Conservation (phyloP, 2,329 filamentous ascomycete species). For the Blastomyces percursus region DNA sequence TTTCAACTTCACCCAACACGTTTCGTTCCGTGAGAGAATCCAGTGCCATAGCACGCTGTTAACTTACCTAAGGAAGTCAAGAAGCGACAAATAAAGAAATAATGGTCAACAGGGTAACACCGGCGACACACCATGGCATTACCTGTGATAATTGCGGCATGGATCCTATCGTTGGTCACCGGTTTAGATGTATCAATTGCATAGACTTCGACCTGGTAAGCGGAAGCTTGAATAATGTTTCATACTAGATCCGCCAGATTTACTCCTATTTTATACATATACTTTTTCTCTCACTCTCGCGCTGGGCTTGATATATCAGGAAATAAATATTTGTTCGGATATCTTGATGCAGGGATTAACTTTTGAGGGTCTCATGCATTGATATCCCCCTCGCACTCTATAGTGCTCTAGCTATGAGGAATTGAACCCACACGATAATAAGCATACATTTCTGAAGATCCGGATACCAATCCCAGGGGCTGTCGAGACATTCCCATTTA, state of each 20-base stretch:
- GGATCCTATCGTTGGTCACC: conserved; percentile 2
- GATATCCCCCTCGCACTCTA: too few species aligned
- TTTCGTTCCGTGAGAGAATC: too few species aligned
- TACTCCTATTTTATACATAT: background rate
- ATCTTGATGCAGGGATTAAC: background rate
- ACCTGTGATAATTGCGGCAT: conserved; percentile 6
- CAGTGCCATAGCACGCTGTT: too few species aligned
- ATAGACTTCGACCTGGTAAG: conserved; percentile 9
- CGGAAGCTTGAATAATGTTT: background rate
- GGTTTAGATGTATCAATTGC: conserved; percentile 10
- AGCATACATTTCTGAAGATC: conserved; percentile 9
- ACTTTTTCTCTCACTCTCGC: too few species aligned
- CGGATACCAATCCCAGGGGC: background rate
- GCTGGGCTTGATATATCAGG: background rate
- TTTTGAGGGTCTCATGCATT: background rate
- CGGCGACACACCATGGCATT: conserved; percentile 4
- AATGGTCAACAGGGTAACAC: conserved; percentile 1
- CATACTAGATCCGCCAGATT: background rate
- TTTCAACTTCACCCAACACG: too few species aligned
- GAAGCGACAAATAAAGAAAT: background rate
- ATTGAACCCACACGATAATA: background rate
- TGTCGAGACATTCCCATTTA: background rate
- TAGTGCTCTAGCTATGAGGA: conserved; percentile 8
- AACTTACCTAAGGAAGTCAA: too few species aligned
- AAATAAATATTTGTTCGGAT: background rate